A percentile compares a stretch with the other conserved stretches of the same genome.
Conservation (phyloP, 108 stramenopile genomes). For the Tribonema minus region DNA sequence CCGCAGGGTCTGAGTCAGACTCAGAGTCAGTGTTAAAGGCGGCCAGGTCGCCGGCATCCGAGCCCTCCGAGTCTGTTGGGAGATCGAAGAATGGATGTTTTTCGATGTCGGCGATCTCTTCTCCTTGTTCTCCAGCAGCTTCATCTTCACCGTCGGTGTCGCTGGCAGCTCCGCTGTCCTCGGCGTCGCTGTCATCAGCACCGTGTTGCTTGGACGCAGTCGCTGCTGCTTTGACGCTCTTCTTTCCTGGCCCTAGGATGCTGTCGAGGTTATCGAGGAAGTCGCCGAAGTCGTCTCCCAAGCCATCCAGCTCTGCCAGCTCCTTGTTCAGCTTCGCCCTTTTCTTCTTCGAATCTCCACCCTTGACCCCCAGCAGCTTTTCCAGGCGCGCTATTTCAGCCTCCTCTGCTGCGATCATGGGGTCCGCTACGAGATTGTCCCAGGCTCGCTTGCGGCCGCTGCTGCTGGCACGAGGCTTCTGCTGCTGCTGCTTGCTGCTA, state of each 20-base stretch:
- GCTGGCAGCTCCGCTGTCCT: neutral
- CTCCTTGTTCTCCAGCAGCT: neutral
- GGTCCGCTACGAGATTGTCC: slow-evolving; percentile 5
- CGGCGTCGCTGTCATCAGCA: neutral
- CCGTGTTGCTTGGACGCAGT: neutral
- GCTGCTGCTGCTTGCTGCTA: too few species aligned
- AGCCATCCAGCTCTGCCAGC: slow-evolving; percentile 39
- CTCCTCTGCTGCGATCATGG: slow-evolving; percentile 38
- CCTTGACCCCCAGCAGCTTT: slow-evolving; percentile 19
- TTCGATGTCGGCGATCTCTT: too few species aligned
- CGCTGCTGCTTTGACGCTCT: too few species aligned
- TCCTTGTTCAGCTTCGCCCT: slow-evolving; percentile 40
- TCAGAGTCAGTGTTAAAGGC: too few species aligned
- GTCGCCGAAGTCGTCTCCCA: slow-evolving; percentile 49
- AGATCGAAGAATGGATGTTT: too few species aligned
- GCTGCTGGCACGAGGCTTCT: too few species aligned
- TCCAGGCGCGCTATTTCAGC: slow-evolving; percentile 41
- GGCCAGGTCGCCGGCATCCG: too few species aligned
- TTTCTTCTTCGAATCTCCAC: slow-evolving; percentile 30
- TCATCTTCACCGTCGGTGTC: slow-evolving; percentile 3
- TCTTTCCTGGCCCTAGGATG: too few species aligned
- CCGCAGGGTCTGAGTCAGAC: neutral
- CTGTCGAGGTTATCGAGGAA: slow-evolving; percentile 45
- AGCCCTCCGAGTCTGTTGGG: too few species aligned
- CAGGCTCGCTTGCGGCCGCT: neutral